Conservation (phyloP, 139 green algal species). For the Coelastrella sp. region DNA sequence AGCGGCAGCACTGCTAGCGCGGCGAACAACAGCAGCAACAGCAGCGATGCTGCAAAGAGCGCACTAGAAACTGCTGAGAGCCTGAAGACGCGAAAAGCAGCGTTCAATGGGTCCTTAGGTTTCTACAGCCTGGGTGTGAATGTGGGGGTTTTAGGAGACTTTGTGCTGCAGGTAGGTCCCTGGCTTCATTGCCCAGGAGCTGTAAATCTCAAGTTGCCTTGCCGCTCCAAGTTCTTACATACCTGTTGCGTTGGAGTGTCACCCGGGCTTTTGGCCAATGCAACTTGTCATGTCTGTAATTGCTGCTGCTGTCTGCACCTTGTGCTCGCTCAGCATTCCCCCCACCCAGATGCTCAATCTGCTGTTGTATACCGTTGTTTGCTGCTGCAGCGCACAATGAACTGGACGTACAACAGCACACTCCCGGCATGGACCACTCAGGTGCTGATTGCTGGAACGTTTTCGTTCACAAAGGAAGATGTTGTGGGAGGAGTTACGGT, state of each 20-base stretch:
- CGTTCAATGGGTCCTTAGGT: slow-evolving; percentile 18
- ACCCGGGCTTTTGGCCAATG: no score
- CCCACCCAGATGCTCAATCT: no score
- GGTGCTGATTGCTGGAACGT: background rate
- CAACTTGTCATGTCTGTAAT: no score
- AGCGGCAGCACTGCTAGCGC: background rate
- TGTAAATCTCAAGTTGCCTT: no score
- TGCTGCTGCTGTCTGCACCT: no score
- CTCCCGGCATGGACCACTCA: background rate
- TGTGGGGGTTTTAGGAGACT: slow-evolving; percentile 25
- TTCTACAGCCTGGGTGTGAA: slow-evolving; percentile 21
- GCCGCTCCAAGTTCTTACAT: no score
- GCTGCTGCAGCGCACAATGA: slow-evolving; percentile 1
- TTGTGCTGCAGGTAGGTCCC: background rate
- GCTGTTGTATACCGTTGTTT: background rate
- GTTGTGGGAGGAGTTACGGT: background rate
- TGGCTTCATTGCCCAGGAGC: no score
- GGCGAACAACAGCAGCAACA: background rate
- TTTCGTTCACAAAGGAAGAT: slow-evolving; percentile 25
- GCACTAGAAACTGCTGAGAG: background rate
- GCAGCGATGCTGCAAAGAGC: background rate
- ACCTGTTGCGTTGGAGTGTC: no score
- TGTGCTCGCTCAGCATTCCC: no score
- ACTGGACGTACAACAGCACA: background rate
- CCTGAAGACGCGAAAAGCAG: background rate